phyloP scores from a whole-genome alignment of 306 rosid species.

The Pterocarpus santalinus region DNA sequence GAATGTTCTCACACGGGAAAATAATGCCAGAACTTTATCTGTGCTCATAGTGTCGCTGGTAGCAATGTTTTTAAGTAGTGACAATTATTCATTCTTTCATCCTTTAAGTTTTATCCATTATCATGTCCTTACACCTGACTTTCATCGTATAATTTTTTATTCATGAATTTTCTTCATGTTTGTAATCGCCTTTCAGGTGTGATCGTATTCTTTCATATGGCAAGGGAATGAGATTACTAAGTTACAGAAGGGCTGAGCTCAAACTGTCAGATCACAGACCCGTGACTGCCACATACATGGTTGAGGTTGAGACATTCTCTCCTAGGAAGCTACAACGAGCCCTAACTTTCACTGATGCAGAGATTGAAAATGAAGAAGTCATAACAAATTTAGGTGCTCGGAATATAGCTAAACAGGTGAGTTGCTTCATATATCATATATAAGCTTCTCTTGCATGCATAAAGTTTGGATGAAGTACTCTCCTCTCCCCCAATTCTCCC shows the following conservation, averaged over 20 bases:
- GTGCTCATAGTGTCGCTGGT: too few species aligned
- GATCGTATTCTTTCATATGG: slow-evolving; percentile 93
- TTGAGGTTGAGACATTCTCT: slow-evolving; percentile 86
- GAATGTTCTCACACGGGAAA: too few species aligned
- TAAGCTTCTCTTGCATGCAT: slow-evolving; percentile 7
- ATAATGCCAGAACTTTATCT: too few species aligned
- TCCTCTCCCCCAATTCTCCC: too few species aligned
- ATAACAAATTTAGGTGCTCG: slow-evolving; percentile 50
- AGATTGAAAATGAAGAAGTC: slow-evolving; percentile 72
- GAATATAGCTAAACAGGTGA: slow-evolving; percentile 58
- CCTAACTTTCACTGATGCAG: slow-evolving; percentile 89
- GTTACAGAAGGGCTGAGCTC: slow-evolving; percentile 70
- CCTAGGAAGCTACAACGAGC: slow-evolving; percentile 86
- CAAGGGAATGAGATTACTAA: slow-evolving; percentile 75
- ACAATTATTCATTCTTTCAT: too few species aligned
- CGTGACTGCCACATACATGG: slow-evolving; percentile 83
- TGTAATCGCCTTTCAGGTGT: slow-evolving; percentile 70
- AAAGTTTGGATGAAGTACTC: background rate
- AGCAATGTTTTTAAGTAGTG: too few species aligned
- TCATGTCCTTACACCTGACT: slow-evolving; percentile 16
- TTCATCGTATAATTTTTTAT: background rate
- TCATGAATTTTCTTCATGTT: slow-evolving; percentile 21
- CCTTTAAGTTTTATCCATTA: background rate
- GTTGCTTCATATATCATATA: slow-evolving; percentile 27
- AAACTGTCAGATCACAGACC: slow-evolving; percentile 93